phyloP scores from a whole-genome alignment of 257 asterid genomes.

The Handroanthus guayacan region DNA sequence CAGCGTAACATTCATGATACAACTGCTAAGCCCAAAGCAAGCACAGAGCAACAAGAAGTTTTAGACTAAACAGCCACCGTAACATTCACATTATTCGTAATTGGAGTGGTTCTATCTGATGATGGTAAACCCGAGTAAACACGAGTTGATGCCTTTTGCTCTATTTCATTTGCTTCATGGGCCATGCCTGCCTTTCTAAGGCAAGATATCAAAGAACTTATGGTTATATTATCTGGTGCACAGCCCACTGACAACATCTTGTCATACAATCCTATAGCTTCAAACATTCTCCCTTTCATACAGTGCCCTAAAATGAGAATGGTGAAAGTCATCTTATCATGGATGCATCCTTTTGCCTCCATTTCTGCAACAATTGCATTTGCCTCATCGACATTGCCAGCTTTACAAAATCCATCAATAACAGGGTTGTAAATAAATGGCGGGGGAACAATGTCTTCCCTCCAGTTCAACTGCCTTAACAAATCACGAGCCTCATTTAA shows the following conservation, averaged over 20 bases:
- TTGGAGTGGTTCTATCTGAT: constrained; percentile 42
- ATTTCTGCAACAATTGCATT: constrained; percentile 71
- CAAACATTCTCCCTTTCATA: constrained; percentile 93
- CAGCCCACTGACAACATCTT: constrained; percentile 80
- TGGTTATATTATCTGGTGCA: constrained; percentile 69
- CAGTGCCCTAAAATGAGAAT: constrained; percentile 93
- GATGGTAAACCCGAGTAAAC: constrained; percentile 43
- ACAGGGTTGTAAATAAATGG: constrained; percentile 91
- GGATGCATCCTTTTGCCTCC: constrained; percentile 80
- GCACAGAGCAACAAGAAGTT: constrained; percentile 27
- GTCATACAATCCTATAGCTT: constrained; percentile 67
- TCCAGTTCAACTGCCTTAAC: constrained; percentile 59
- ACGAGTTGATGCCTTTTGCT: constrained; percentile 46
- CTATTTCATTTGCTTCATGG: constrained; percentile 71
- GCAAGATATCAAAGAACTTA: constrained; percentile 59
- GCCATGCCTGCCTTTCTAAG: constrained; percentile 93
- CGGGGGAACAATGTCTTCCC: constrained; percentile 65
- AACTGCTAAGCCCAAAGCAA: constrained; percentile 30
- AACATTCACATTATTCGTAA: constrained; percentile 51
- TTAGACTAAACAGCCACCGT: constrained; percentile 64
- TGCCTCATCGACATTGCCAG: constrained; percentile 88
- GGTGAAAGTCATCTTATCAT: constrained; percentile 88
- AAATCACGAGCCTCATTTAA: constrained; percentile 75
- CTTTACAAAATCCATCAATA: constrained; percentile 85
- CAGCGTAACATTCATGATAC: constrained; percentile 49